These are phyloP conservation scores for Penicillium samsonianum DNA, from an alignment of 495 filamentous ascomycete species.

Conservation along the genomic window DNA sequence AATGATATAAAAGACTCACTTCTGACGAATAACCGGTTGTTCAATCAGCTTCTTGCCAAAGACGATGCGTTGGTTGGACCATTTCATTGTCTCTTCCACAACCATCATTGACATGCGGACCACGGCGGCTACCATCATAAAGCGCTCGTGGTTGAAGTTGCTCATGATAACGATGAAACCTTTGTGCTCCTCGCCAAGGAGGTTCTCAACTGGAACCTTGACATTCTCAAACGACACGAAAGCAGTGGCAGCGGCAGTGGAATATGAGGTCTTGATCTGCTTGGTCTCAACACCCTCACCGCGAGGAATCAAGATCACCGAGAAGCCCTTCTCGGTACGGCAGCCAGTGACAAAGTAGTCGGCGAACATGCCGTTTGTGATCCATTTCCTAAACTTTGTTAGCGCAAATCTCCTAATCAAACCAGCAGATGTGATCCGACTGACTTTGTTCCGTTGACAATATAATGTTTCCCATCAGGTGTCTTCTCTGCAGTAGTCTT, in stretches of 20 bases:
- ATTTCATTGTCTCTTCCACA: constrained; percentile 85
- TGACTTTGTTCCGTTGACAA: constrained; percentile 81
- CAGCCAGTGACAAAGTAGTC: constrained; percentile 87
- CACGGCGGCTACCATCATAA: constrained; percentile 67
- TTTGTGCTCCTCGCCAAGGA: constrained; percentile 83
- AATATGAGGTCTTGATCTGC: constrained; percentile 86
- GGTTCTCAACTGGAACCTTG: constrained; percentile 77
- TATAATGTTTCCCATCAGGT: constrained; percentile 78
- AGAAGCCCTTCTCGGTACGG: constrained; percentile 79
- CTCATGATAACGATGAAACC: constrained; percentile 85
- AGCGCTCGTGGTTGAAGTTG: constrained; percentile 84
- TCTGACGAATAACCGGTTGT: constrained; percentile 83
- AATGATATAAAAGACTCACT: constrained; percentile 43
- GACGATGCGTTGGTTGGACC: constrained; percentile 86
- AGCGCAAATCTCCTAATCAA: neutral
- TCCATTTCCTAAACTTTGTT: constrained; percentile 65
- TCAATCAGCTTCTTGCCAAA: constrained; percentile 80
- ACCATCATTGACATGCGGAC: constrained; percentile 66
- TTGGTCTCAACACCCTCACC: constrained; percentile 70
- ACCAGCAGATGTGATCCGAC: neutral
- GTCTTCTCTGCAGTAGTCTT: constrained; percentile 81
- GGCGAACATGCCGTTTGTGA: constrained; percentile 82
- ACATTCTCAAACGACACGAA: constrained; percentile 85
- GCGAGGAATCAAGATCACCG: constrained; percentile 73
- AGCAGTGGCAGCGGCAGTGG: constrained; percentile 73